phyloP scores from a whole-genome alignment of 805 yeast genomes.

The Ogataea zsoltii region DNA sequence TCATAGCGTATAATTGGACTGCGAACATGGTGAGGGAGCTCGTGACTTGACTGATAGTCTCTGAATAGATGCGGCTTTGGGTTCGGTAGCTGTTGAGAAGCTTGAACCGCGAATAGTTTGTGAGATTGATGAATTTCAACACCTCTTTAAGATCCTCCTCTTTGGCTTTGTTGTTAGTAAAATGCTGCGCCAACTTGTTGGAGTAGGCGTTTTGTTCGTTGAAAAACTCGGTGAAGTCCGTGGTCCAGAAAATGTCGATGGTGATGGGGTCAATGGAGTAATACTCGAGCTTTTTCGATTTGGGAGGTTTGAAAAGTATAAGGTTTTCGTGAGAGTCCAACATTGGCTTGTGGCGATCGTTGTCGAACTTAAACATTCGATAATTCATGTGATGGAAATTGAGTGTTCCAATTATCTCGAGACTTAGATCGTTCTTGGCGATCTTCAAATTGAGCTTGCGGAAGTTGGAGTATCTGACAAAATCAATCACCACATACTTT shows the following conservation, averaged over 20 bases:
- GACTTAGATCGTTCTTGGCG: conserved; percentile 21
- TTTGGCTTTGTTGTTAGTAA: conserved; percentile 9
- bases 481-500: conserved; percentile 30
- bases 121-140: conserved; percentile 33
- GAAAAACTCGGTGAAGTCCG: conserved; percentile 13
- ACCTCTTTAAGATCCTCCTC: conserved; percentile 27
- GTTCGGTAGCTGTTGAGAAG: conserved; percentile 13
- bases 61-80: conserved; percentile 1
- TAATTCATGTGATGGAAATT: conserved; percentile 22
- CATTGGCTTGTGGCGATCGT: conserved; percentile 15
- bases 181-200: conserved; percentile 30
- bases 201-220: conserved; percentile 26
- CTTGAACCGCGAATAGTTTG: conserved; percentile 28
- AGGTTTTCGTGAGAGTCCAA: conserved; percentile 29
- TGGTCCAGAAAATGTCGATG: conserved; percentile 50
- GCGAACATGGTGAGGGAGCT: conserved; percentile 5
- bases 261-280: conserved; percentile 73
- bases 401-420: conserved; percentile 30
- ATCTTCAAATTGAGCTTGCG: conserved; percentile 17
- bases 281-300: conserved; percentile 69
- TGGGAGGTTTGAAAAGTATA: conserved; percentile 70
- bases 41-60: background rate
- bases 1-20: conserved; percentile 8
- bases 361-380: conserved; percentile 20
- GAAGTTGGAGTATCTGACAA: conserved; percentile 18